Evolutionary conservation across 2,329 filamentous ascomycete genomes (phyloP).

Genomic region (Beauveria medogensis): DNA sequence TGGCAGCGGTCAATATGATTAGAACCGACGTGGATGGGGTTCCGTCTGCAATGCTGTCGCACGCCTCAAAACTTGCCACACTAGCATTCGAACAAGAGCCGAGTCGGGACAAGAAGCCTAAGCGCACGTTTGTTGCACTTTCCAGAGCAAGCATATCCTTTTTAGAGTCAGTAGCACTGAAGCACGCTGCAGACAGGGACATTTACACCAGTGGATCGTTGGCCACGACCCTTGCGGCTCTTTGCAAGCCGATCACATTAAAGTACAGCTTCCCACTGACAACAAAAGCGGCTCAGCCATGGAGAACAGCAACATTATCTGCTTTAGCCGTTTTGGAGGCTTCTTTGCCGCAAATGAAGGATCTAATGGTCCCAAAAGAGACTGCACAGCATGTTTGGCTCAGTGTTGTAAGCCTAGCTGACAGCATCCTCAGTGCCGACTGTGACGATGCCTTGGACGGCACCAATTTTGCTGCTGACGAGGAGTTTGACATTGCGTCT

Average conservation of each 20-base stretch:
- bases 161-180: slow-evolving; percentile 51
- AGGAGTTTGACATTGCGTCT: slow-evolving; percentile 71
- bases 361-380: slow-evolving; percentile 35
- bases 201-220: slow-evolving; percentile 65
- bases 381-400: slow-evolving; percentile 59
- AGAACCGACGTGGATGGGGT: slow-evolving; percentile 57
- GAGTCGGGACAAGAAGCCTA: slow-evolving; percentile 29
- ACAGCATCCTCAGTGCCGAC: slow-evolving; percentile 62
- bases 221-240: slow-evolving; percentile 53
- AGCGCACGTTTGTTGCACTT: slow-evolving; percentile 81
- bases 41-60: slow-evolving; percentile 58
- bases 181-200: slow-evolving; percentile 53
- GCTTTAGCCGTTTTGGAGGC: slow-evolving; percentile 60
- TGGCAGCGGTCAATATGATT: slow-evolving; percentile 60
- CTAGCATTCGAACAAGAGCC: slow-evolving; percentile 53
- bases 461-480: slow-evolving; percentile 54
- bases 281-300: slow-evolving; percentile 64
- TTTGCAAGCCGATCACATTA: slow-evolving; percentile 61
- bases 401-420: slow-evolving; percentile 54
- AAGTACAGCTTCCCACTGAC: slow-evolving; percentile 74
- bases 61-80: slow-evolving; percentile 62
- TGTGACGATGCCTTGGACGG: slow-evolving; percentile 38
- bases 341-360: slow-evolving; percentile 53
- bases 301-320: slow-evolving; percentile 71
- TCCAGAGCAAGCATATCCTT: slow-evolving; percentile 74